Conservation (phyloP, 495 filamentous ascomycete genomes). For the Neurospora hispaniola region DNA sequence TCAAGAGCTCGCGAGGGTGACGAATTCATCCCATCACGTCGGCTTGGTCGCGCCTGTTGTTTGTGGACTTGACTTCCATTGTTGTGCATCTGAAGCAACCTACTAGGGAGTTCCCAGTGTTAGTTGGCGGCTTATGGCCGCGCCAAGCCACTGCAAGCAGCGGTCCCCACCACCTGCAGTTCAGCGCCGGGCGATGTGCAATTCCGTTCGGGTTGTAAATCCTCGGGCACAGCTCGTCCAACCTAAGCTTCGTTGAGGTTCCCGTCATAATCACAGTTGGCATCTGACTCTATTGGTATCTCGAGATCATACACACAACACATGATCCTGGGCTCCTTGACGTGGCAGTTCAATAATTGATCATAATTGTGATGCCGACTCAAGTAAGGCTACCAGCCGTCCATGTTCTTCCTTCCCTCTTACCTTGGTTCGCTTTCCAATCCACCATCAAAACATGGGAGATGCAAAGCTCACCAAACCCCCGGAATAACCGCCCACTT, state of each 20-base stretch:
- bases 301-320: background rate
- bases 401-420: background rate
- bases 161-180: background rate
- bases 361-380: background rate
- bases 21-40: background rate
- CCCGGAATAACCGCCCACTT: slow-evolving; percentile 80
- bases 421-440: background rate
- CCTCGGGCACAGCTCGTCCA: background rate
- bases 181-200: background rate
- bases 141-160: background rate
- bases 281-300: background rate
- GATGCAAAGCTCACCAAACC: slow-evolving; percentile 35
- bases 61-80: background rate
- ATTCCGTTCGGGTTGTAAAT: too few relatives aligned
- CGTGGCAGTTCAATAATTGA: background rate
- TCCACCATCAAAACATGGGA: background rate
- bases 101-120: background rate
- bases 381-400: background rate
- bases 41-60: background rate
- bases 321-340: too few relatives aligned
- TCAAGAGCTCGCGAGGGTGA: background rate
- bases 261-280: background rate
- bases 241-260: background rate
- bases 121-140: background rate
- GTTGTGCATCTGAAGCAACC: background rate